Evolutionary conservation across 495 filamentous ascomycete species (phyloP).

Genomic region (Hyaloscypha hepaticicola): DNA sequence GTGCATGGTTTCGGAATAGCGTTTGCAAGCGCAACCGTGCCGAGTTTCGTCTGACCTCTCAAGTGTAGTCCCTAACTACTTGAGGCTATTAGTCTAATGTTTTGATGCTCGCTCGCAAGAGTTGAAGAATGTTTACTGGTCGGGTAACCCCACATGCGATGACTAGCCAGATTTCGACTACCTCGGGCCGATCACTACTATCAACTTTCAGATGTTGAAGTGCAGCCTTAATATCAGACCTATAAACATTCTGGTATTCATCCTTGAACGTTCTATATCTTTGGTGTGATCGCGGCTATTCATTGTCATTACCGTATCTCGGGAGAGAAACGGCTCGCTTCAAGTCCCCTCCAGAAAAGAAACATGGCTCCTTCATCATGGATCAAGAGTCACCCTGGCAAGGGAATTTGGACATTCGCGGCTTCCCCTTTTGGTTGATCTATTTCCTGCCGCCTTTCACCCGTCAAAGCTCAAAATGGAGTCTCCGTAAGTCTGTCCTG

Average conservation of each 20-base stretch:
- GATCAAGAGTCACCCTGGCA: conserved; percentile 36
- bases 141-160: background rate
- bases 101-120: background rate
- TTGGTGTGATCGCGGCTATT: too few species aligned
- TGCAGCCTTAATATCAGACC: background rate
- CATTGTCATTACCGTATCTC: background rate
- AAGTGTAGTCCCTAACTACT: background rate
- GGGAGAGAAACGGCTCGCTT: background rate
- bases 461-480: conserved; percentile 36
- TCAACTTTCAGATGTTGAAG: background rate
- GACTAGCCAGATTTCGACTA: background rate
- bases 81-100: background rate
- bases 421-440: conserved; percentile 36
- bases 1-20: background rate
- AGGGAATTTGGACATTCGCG: conserved; percentile 35
- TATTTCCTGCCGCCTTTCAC: conserved; percentile 30
- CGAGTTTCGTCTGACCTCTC: background rate
- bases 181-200: background rate
- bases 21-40: background rate
- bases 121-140: background rate
- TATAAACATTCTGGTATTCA: too few species aligned
- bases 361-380: background rate
- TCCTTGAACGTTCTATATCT: too few species aligned
- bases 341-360: background rate
- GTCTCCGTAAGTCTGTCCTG: background rate